These are phyloP conservation scores for Candolleomyces aberdarensis DNA, from an alignment of 768 basidiomycete genomes.

Conservation along the genomic window DNA sequence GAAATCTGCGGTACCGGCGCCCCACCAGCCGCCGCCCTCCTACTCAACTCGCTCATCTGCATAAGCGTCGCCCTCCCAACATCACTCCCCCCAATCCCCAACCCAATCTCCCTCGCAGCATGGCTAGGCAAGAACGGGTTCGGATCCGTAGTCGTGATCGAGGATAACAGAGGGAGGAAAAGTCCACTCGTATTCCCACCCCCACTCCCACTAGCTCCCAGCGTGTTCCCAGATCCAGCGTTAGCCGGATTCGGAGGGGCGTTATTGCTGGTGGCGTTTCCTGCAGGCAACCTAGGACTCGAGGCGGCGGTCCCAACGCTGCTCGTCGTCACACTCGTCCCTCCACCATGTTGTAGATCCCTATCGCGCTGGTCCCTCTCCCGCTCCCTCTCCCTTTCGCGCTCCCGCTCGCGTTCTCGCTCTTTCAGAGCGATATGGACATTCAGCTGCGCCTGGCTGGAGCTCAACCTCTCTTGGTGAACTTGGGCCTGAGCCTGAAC, in stretches of 20 bases:
- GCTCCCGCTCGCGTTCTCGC: not conserved
- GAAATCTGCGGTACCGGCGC: not conserved
- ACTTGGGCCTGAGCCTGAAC: constrained; percentile 10
- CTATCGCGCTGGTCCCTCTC: not conserved
- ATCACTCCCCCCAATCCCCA: constrained; percentile 17
- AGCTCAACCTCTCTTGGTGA: constrained; percentile 5
- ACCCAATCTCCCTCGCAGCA: constrained; percentile 18
- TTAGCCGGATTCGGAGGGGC: too few relatives aligned
- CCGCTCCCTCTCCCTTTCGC: not conserved
- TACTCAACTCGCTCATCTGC: constrained; percentile 78
- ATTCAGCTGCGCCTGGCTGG: constrained; percentile 6
- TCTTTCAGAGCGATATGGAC: not conserved
- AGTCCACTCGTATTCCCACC: not conserved
- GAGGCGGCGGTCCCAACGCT: too few relatives aligned
- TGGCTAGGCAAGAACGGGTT: constrained; percentile 54
- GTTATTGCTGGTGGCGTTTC: too few relatives aligned
- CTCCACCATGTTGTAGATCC: too few relatives aligned
- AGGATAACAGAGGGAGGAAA: not conserved
- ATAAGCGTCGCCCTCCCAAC: constrained; percentile 67
- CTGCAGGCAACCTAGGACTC: too few relatives aligned
- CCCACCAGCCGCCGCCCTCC: constrained; percentile 45
- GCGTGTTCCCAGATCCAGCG: too few relatives aligned
- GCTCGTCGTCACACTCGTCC: too few relatives aligned
- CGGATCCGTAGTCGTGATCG: constrained; percentile 13
- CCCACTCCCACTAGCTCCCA: not conserved